phyloP scores from a whole-genome alignment of 2,329 filamentous ascomycete genomes.

The Penicillium sp. region DNA sequence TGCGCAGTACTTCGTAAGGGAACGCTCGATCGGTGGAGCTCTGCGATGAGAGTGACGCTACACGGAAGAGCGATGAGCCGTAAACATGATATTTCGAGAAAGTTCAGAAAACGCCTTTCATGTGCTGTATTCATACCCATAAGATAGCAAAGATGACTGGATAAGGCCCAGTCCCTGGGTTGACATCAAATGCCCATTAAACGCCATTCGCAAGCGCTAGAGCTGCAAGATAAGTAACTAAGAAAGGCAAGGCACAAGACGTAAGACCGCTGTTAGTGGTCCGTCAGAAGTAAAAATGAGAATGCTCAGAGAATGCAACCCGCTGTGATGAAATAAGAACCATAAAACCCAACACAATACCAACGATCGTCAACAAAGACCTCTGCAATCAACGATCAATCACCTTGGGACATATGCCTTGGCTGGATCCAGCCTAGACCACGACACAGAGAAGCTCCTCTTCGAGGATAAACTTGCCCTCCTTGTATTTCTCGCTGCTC shows the following conservation, averaged over 20 bases:
- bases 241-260: neutral
- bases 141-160: neutral
- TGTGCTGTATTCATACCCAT: conserved; percentile 1
- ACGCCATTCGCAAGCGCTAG: conserved; percentile 22
- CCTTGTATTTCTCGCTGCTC: conserved; percentile 92
- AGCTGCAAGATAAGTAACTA: conserved; percentile 7
- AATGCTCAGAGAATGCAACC: conserved; percentile 6
- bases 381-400: neutral
- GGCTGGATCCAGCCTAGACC: conserved; percentile 42
- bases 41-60: neutral
- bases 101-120: neutral
- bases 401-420: neutral
- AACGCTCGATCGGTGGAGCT: too few relatives aligned
- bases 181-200: conserved; percentile 9
- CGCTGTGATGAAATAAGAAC: neutral
- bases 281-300: neutral
- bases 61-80: neutral
- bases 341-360: neutral
- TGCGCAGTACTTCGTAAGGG: too few relatives aligned
- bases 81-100: neutral
- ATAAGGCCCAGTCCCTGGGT: neutral
- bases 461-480: conserved; percentile 96
- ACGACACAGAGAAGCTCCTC: conserved; percentile 85
- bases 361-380: neutral
- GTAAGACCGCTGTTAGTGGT: neutral